Evolutionary conservation across 441 rosid genomes (phyloP), one percentile per base, ranked within the genome.

Genomic region (Isatis lusitanica): DNA sequence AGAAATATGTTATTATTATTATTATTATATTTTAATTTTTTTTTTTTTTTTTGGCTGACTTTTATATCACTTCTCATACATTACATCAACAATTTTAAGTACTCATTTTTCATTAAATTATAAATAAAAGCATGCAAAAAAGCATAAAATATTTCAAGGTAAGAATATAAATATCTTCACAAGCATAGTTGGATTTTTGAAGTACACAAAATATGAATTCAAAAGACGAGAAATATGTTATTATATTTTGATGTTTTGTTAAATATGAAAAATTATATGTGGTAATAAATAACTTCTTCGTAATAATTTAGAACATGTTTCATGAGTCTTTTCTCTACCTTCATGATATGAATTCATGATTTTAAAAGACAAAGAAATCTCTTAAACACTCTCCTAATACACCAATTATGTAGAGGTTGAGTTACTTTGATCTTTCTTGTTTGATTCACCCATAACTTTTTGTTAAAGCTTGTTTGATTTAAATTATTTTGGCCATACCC

Each of bases 401-500:
- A 48, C 12, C 59, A 47, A 10, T 35, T 28, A 6, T 38, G 50
- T 38, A 39, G 24, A 74, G 66, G 35, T 15, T 56, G 53, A 7
- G 3, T 39, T n/a, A 51, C 64, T 17, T 68, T 42, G 73, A 59
- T 43, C 9, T 31, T n/a, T 51, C 63, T 51, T 67, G 56, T 60
- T 67, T 68, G 59, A 8, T 75, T 68, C 73, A 68, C 64, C 51
- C 74, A 75, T 68, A 35, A 28, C 24, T 68, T 68, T 36, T 53
- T 13, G 78, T 51, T 62, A 69, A 62, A 75, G 52, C 51, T 68
- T 68, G 21, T 30, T 63, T 12, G 66, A 69, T 63, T 68, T 69
- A 39, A 55, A 75, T 36, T 17, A 46, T 28, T 52, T 76, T 70
- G 79, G 62, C 61, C 75, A 70, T 63, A 70, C 71, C 75, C 66